Evolutionary conservation across 495 filamentous ascomycete genomes (phyloP).

Genomic region (Amphirosellinia nigrospora): DNA sequence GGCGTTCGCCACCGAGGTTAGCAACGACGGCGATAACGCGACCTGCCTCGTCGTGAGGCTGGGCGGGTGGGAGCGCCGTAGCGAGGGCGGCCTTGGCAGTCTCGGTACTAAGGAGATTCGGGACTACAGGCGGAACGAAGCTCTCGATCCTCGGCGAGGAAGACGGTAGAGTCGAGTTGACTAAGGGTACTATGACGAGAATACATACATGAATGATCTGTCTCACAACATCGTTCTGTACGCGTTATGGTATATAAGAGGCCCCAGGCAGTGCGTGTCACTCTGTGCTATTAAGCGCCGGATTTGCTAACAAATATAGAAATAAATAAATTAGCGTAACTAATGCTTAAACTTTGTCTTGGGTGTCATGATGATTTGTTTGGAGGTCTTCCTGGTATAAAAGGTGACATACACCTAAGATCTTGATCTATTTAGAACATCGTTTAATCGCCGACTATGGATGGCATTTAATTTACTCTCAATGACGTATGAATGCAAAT

Average conservation of each 20-base stretch:
- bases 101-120: conserved; percentile 88
- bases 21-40: conserved; percentile 84
- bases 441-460: background rate
- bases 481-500: background rate
- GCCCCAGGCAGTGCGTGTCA: background rate
- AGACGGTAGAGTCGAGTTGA: conserved; percentile 39
- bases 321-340: background rate
- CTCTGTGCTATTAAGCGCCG: background rate
- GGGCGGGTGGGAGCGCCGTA: conserved; percentile 93
- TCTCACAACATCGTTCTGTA: background rate
- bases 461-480: background rate
- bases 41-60: conserved; percentile 92
- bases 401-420: background rate
- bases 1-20: conserved; percentile 85
- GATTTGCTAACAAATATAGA: background rate
- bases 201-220: background rate
- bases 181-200: background rate
- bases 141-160: conserved; percentile 78
- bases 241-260: background rate
- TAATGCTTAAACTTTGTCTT: no score
- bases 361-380: background rate
- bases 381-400: background rate
- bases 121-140: conserved; percentile 83
- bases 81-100: conserved; percentile 85
- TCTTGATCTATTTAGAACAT: background rate